A percentile compares a stretch with the other conserved stretches of the same genome.
phyloP scores from a whole-genome alignment of 2,329 filamentous ascomycete genomes.

The Ciborinia camelliae region DNA sequence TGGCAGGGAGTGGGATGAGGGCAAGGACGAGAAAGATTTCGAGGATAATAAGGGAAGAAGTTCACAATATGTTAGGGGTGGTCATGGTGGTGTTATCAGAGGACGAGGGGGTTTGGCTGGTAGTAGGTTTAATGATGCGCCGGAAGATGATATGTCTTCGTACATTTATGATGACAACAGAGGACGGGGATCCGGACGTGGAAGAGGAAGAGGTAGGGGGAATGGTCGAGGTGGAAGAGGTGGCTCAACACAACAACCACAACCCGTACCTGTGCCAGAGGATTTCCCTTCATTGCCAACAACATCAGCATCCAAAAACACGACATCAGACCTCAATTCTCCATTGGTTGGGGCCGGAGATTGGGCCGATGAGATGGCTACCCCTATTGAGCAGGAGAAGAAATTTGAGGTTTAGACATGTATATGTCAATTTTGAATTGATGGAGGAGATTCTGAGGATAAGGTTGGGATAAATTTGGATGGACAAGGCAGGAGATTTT shows the following conservation, averaged over 20 bases:
- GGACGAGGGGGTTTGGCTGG: slow-evolving; percentile 22
- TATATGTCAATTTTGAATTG: background rate
- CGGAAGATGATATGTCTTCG: slow-evolving; percentile 15
- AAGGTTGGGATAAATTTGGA: background rate
- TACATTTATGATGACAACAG: slow-evolving; percentile 22
- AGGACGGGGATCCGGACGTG: slow-evolving; percentile 25
- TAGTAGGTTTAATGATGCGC: slow-evolving; percentile 22
- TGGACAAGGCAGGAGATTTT: background rate
- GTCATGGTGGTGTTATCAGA: slow-evolving; percentile 30
- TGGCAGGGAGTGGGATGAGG: slow-evolving; percentile 38
- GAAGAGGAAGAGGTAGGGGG: slow-evolving; percentile 6
- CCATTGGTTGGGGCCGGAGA: slow-evolving; percentile 24
- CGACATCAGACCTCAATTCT: slow-evolving; percentile 19
- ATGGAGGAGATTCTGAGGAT: background rate
- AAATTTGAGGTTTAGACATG: background rate
- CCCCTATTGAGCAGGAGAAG: slow-evolving; percentile 31
- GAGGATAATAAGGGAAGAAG: slow-evolving; percentile 33
- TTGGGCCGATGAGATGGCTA: slow-evolving; percentile 37
- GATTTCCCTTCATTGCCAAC: slow-evolving; percentile 32
- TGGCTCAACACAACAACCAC: slow-evolving; percentile 17
- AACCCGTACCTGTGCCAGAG: slow-evolving; percentile 25
- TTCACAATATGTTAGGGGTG: slow-evolving; percentile 34
- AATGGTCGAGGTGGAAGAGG: slow-evolving; percentile 26
- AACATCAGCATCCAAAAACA: slow-evolving; percentile 2
- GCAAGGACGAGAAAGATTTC: slow-evolving; percentile 36